Conservation (phyloP, 768 basidiomycete species). For the Tricholoma sp. region DNA sequence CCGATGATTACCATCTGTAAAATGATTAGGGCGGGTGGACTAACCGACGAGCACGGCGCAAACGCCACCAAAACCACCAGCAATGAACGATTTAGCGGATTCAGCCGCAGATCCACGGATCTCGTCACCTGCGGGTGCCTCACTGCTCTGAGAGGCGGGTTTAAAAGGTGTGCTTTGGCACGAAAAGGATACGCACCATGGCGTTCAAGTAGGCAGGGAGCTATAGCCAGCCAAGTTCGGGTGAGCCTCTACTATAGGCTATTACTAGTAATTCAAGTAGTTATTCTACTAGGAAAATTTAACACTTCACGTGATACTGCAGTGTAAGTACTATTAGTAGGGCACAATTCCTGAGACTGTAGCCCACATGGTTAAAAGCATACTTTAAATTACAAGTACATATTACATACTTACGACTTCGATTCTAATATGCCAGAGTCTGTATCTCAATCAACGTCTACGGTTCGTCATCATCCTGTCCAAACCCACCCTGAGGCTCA, state of each 20-base stretch:
- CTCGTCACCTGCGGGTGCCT: conserved; percentile 32
- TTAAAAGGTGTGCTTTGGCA: neutral
- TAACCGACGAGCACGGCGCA: conserved; percentile 85
- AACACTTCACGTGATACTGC: neutral
- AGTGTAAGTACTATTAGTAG: too few species aligned
- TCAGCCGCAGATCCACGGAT: conserved; percentile 38
- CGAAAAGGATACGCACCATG: conserved; percentile 6
- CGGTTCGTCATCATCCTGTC: conserved; percentile 41
- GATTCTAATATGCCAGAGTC: neutral
- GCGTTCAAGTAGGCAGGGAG: neutral
- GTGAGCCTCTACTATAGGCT: too few species aligned
- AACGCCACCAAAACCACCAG: conserved; percentile 90
- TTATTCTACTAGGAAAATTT: too few species aligned
- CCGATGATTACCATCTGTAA: neutral
- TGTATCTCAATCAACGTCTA: neutral
- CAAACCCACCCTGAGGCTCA: conserved; percentile 84
- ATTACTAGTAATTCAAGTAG: too few species aligned
- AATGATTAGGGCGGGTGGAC: conserved; percentile 23
- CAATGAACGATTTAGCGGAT: conserved; percentile 77
- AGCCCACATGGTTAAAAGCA: neutral
- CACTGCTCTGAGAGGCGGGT: conserved; percentile 24
- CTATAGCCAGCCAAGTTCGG: too few species aligned
- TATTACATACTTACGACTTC: neutral
- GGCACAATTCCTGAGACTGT: too few species aligned
- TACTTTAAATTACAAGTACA: neutral